phyloP scores from a whole-genome alignment of 306 rosid species.

The Medicago ruthenica region DNA sequence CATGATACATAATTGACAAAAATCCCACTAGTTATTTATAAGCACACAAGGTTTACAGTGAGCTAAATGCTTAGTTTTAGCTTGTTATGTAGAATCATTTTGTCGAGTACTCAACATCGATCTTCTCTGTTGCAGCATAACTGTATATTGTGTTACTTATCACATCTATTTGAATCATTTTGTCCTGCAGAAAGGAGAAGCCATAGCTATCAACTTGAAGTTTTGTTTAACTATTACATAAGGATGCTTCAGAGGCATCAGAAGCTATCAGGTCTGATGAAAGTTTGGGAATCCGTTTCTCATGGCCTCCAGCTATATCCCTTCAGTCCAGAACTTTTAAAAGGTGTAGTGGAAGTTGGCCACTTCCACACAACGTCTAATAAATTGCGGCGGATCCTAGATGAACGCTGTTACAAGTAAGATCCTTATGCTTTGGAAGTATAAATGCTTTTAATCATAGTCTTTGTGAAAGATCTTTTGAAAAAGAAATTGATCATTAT shows the following conservation, averaged over 20 bases:
- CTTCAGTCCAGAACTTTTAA: slow-evolving; percentile 74
- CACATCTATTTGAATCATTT: slow-evolving; percentile 37
- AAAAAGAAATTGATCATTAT: neutral
- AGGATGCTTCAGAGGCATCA: slow-evolving; percentile 78
- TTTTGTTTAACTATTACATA: slow-evolving; percentile 76
- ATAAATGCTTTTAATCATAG: slow-evolving; percentile 3
- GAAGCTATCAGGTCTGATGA: slow-evolving; percentile 57
- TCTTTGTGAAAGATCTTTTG: neutral
- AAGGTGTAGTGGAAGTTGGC: slow-evolving; percentile 70
- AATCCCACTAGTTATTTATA: too few species aligned
- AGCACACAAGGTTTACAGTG: slow-evolving; percentile 1
- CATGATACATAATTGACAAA: slow-evolving; percentile 17
- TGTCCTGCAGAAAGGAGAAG: slow-evolving; percentile 80
- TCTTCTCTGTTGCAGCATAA: slow-evolving; percentile 26
- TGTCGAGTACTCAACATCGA: neutral
- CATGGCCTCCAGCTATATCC: slow-evolving; percentile 89
- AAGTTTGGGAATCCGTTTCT: slow-evolving; percentile 76
- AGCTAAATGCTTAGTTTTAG: slow-evolving; percentile 4
- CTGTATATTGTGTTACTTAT: slow-evolving; percentile 39
- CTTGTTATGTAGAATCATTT: slow-evolving; percentile 34
- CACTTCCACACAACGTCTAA: slow-evolving; percentile 74
- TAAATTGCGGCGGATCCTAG: slow-evolving; percentile 79
- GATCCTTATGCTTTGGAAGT: slow-evolving; percentile 37
- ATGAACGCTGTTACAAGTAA: slow-evolving; percentile 78
- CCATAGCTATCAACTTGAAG: slow-evolving; percentile 77